A percentile compares a stretch with the other conserved stretches of the same genome.
Evolutionary conservation across 2,329 filamentous ascomycete genomes (phyloP).

Genomic region (Lizonia empirigonia): DNA sequence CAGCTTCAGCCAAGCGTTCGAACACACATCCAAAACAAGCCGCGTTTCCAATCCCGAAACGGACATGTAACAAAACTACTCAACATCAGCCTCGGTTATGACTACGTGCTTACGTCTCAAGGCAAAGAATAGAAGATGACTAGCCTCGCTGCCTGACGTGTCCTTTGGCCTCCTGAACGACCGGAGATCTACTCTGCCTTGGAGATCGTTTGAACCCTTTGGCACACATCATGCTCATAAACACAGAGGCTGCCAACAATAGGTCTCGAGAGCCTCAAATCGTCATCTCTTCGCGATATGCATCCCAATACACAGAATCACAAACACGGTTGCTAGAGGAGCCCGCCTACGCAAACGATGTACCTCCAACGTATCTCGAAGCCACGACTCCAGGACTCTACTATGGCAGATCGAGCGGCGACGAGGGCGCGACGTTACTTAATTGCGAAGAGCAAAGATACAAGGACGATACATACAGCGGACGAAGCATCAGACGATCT

Average conservation of each 20-base stretch:
- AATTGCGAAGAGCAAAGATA: slow-evolving; percentile 23
- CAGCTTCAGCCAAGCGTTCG: slow-evolving; percentile 12
- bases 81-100: slow-evolving; percentile 5
- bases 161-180: background rate
- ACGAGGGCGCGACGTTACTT: slow-evolving; percentile 40
- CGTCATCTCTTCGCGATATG: slow-evolving; percentile 18
- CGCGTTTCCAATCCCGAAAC: slow-evolving; percentile 37
- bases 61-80: slow-evolving; percentile 27
- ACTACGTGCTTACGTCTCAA: background rate
- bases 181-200: background rate
- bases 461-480: slow-evolving; percentile 34
- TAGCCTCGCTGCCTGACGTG: slow-evolving; percentile 9
- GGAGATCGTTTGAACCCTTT: background rate
- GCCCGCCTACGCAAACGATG: slow-evolving; percentile 31
- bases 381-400: slow-evolving; percentile 44
- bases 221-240: slow-evolving; percentile 38
- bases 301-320: slow-evolving; percentile 24
- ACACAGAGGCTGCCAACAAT: slow-evolving; percentile 41
- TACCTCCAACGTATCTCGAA: slow-evolving; percentile 41
- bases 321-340: slow-evolving; percentile 33
- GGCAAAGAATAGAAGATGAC: background rate
- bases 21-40: slow-evolving; percentile 27
- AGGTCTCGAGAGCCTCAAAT: slow-evolving; percentile 27
- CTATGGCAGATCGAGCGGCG: slow-evolving; percentile 32
- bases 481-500: slow-evolving; percentile 27